phyloP scores from a whole-genome alignment of 495 filamentous ascomycete species.

The Lasiosphaeria miniovina region DNA sequence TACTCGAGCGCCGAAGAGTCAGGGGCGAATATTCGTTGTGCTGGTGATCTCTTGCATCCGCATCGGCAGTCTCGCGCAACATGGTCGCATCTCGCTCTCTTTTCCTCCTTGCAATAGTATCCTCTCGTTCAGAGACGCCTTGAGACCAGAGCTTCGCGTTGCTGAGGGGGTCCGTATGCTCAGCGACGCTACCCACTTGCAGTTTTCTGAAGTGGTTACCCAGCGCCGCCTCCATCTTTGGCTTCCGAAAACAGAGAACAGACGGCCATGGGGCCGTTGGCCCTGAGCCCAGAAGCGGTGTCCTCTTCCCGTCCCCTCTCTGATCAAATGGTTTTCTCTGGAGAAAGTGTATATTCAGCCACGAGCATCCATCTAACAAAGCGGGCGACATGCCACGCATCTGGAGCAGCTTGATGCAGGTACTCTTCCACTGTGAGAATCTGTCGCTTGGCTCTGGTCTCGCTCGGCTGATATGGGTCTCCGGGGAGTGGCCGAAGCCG shows the following conservation, averaged over 20 bases:
- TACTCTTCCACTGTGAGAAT: constrained; percentile 37
- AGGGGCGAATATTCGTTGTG: constrained; percentile 39
- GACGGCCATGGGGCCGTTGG: constrained; percentile 48
- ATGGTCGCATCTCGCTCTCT: constrained; percentile 51
- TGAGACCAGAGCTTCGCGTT: constrained; percentile 69
- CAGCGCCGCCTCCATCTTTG: constrained; percentile 19
- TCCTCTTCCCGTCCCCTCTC: constrained; percentile 38
- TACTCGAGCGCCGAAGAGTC: constrained; percentile 49
- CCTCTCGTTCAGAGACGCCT: constrained; percentile 47
- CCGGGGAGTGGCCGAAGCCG: constrained; percentile 44
- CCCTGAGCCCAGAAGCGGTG: constrained; percentile 31
- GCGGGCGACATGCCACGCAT: constrained; percentile 40
- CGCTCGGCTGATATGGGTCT: constrained; percentile 40
- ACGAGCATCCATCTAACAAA: constrained; percentile 32
- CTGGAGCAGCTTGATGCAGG: constrained; percentile 40
- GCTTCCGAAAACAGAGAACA: constrained; percentile 49
- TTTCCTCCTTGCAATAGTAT: constrained; percentile 42
- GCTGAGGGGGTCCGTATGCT: constrained; percentile 56
- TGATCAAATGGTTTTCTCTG: constrained; percentile 39
- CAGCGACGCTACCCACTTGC: constrained; percentile 14
- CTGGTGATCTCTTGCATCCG: constrained; percentile 34
- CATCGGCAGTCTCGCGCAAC: constrained; percentile 40
- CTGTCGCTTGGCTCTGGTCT: constrained; percentile 38
- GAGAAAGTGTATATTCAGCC: constrained; percentile 35
- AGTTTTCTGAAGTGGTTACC: constrained; percentile 19